These are phyloP conservation scores for Lenwebbia sp. DNA, from an alignment of 345 rosid species.

Conservation along the genomic window DNA sequence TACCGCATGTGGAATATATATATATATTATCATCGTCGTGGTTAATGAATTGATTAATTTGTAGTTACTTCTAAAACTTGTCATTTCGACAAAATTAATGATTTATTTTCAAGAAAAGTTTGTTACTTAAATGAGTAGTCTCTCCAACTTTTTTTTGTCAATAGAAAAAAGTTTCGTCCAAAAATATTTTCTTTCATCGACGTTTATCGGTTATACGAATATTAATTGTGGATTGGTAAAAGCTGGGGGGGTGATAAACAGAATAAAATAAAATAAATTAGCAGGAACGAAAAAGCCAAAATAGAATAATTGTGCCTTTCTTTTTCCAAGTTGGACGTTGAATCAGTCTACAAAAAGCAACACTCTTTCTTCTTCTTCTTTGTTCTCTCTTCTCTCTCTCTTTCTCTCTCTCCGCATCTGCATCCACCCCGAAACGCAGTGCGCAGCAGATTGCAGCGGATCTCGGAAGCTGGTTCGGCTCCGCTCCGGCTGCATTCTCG, in stretches of 20 bases:
- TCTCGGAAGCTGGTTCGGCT: background rate
- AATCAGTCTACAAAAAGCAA: background rate
- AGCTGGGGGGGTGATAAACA: background rate
- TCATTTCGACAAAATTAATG: too few species aligned
- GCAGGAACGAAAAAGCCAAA: too few species aligned
- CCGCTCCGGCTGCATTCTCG: background rate
- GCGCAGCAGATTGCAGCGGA: background rate
- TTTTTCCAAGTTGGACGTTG: background rate
- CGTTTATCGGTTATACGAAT: too few species aligned
- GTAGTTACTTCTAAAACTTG: too few species aligned
- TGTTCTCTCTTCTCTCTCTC: background rate
- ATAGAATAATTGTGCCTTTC: background rate
- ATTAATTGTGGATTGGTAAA: too few species aligned
- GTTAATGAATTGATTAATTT: too few species aligned
- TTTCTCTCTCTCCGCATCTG: background rate
- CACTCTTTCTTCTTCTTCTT: background rate
- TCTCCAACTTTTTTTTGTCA: background rate
- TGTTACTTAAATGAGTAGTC: accelerated
- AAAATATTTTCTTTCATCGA: background rate
- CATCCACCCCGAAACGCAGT: background rate
- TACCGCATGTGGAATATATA: too few species aligned
- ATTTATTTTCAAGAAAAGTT: background rate
- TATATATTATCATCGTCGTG: too few species aligned
- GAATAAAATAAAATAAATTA: too few species aligned
- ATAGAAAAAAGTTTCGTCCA: background rate